Conservation (phyloP, 345 rosid genomes). For the Streptanthus diversifolius region DNA sequence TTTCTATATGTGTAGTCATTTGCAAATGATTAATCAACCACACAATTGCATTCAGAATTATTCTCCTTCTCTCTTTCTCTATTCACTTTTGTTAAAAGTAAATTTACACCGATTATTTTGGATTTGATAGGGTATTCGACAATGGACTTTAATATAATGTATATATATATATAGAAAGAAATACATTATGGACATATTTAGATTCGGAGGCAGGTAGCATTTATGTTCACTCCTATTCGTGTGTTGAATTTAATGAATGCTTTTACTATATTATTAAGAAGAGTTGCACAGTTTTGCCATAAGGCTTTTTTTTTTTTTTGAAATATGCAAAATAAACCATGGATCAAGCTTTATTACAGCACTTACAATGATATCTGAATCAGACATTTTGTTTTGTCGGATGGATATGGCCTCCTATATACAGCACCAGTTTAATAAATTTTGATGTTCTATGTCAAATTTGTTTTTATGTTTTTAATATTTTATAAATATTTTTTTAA, state of each 20-base stretch:
- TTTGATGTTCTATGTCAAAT: no score
- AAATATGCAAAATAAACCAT: neutral
- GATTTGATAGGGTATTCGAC: constrained; percentile 38
- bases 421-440: no score
- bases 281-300: neutral
- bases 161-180: constrained; percentile 1
- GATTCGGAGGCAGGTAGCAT: constrained; percentile 34
- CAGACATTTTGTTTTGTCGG: constrained; percentile 3
- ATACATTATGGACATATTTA: constrained; percentile 7
- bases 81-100: constrained; percentile 1
- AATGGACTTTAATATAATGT: constrained; percentile 9
- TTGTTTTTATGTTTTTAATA: no score
- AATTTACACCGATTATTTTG: constrained; percentile 1
- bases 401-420: neutral
- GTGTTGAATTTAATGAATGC: neutral
- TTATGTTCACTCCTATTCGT: constrained; percentile 19
- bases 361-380: neutral
- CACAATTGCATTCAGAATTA: constrained; percentile 19
- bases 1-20: constrained; percentile 18
- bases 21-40: constrained; percentile 30
- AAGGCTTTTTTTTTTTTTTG: neutral
- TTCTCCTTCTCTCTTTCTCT: neutral
- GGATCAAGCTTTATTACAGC: neutral
- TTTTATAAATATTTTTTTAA: no score
- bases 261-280: neutral